Conservation (phyloP, 768 basidiomycete species). For the Pleurotus giganteus region DNA sequence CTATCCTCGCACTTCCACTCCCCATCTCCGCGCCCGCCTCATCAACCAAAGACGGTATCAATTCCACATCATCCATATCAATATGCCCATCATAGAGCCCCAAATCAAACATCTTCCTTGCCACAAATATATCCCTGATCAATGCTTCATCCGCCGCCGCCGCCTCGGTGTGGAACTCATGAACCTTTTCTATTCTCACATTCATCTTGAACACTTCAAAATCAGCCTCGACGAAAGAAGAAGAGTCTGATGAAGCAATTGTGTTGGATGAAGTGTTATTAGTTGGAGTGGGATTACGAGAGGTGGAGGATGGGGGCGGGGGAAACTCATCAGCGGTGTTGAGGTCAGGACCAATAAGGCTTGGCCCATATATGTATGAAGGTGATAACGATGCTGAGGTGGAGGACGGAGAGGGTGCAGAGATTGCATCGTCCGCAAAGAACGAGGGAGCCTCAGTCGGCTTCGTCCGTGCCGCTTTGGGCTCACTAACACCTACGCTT, state of each 20-base stretch:
- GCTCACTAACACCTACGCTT: not conserved
- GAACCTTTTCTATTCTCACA: slow-evolving; percentile 44
- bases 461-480: not conserved
- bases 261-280: not conserved
- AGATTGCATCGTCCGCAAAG: not conserved
- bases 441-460: slow-evolving; percentile 2
- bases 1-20: slow-evolving; percentile 17
- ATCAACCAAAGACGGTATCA: slow-evolving; percentile 15
- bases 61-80: slow-evolving; percentile 18
- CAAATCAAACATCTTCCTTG: slow-evolving; percentile 12
- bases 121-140: slow-evolving; percentile 4
- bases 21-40: slow-evolving; percentile 11
- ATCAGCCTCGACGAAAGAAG: slow-evolving; percentile 33
- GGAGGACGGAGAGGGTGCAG: not conserved
- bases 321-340: slow-evolving; percentile 14
- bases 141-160: slow-evolving; percentile 12
- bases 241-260: slow-evolving; percentile 25
- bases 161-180: slow-evolving; percentile 36
- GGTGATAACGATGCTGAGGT: not conserved
- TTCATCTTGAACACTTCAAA: slow-evolving; percentile 45
- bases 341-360: slow-evolving; percentile 23
- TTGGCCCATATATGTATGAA: slow-evolving; percentile 10
- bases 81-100: slow-evolving; percentile 16
- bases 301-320: slow-evolving; percentile 1
- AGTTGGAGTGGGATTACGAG: slow-evolving; percentile 14